Conservation (phyloP, 371 early-diverging fungal species). For the Apophysomyces variabilis region DNA sequence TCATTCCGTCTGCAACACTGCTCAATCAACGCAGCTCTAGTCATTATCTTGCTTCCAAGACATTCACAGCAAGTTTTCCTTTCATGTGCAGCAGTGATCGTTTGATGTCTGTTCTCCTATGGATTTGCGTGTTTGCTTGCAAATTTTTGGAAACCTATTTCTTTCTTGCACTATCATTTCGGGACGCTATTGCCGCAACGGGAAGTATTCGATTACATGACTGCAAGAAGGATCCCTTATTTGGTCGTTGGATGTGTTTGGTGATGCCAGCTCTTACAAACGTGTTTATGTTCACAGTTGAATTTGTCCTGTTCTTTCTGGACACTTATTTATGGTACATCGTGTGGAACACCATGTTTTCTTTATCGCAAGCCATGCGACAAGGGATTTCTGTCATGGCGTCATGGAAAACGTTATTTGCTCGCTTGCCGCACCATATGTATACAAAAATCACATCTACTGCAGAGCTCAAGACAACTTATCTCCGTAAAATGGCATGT, state of each 20-base stretch:
- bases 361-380: conserved; percentile 78
- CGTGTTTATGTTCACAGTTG: conserved; percentile 74
- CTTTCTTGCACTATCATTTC: conserved; percentile 80
- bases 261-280: conserved; percentile 72
- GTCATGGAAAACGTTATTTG: conserved; percentile 84
- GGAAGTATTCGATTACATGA: conserved; percentile 52
- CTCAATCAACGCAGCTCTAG: conserved; percentile 50
- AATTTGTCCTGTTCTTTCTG: conserved; percentile 81
- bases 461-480: conserved; percentile 66
- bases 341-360: conserved; percentile 82
- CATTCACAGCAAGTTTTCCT: conserved; percentile 83
- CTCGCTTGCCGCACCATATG: conserved; percentile 78
- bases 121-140: conserved; percentile 77
- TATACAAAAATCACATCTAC: conserved; percentile 76
- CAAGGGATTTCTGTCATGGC: conserved; percentile 86
- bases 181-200: conserved; percentile 74
- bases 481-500: conserved; percentile 76
- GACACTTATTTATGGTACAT: conserved; percentile 94
- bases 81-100: conserved; percentile 67
- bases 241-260: conserved; percentile 58
- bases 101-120: conserved; percentile 72
- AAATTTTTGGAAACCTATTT: conserved; percentile 87
- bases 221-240: conserved; percentile 57
- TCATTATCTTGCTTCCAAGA: conserved; percentile 64
- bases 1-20: conserved; percentile 66